A percentile compares a stretch with the other conserved stretches of the same genome.
Conservation (phyloP, 2,329 filamentous ascomycete genomes). For the Sporothrix humicola region DNA sequence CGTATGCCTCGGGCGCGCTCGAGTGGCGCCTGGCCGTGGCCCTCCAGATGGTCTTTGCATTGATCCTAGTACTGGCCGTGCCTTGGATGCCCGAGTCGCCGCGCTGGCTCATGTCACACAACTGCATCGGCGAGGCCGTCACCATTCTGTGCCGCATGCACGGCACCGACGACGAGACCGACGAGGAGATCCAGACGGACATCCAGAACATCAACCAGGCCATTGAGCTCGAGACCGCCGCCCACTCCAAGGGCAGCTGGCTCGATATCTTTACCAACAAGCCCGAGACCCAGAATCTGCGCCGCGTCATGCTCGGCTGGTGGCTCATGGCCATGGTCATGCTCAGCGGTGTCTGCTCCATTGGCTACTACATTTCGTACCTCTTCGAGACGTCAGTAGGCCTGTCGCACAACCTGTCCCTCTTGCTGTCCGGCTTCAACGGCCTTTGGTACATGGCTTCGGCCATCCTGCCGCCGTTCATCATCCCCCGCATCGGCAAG, state of each 20-base stretch:
- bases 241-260: conserved; percentile 32
- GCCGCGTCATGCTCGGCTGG: conserved; percentile 36
- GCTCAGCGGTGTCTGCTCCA: conserved; percentile 37
- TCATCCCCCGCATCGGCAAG: conserved; percentile 23
- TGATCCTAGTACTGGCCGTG: conserved; percentile 46
- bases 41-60: conserved; percentile 47
- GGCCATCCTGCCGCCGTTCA: conserved; percentile 4
- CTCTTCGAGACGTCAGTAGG: conserved; percentile 46
- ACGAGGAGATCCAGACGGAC: conserved; percentile 27
- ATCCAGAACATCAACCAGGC: conserved; percentile 37
- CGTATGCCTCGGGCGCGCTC: conserved; percentile 51
- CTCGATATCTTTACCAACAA: conserved; percentile 36
- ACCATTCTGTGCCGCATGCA: conserved; percentile 47
- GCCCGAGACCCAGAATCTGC: conserved; percentile 34
- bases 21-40: conserved; percentile 63
- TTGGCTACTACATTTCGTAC: conserved; percentile 44
- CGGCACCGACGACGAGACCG: conserved; percentile 38
- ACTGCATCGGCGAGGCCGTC: conserved; percentile 46
- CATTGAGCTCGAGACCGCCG: conserved; percentile 36
- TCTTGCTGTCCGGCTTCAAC: conserved; percentile 22
- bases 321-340: conserved; percentile 39
- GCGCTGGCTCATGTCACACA: conserved; percentile 49
- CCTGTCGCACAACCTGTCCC: conserved; percentile 29
- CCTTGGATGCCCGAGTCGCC: conserved; percentile 51
- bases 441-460: conserved; percentile 25